A percentile compares a stretch with the other conserved stretches of the same genome.
phyloP scores from a whole-genome alignment of 1,284 basidiomycete genomes.

The Rhodotorula sp. region DNA sequence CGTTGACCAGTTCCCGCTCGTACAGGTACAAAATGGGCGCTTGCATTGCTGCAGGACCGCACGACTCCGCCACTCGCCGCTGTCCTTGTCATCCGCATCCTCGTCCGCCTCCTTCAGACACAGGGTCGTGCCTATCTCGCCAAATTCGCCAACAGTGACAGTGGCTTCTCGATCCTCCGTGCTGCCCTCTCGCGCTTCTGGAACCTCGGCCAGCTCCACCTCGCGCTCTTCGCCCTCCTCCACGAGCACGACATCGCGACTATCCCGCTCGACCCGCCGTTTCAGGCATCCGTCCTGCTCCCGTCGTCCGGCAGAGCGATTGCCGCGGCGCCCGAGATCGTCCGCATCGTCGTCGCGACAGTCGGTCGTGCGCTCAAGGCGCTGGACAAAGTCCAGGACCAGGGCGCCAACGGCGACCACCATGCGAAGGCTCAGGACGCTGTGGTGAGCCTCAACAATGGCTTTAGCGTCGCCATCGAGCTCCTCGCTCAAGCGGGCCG shows the following conservation, averaged over 20 bases:
- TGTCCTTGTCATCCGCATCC: constrained; percentile 24
- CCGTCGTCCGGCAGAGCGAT: neutral
- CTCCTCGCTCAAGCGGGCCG: constrained; percentile 16
- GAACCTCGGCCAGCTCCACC: constrained; percentile 15
- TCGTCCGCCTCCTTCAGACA: constrained; percentile 29
- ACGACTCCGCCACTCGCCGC: constrained; percentile 20
- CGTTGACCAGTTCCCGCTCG: neutral
- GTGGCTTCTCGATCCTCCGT: constrained; percentile 24
- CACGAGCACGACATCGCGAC: constrained; percentile 23
- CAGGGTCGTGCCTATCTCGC: constrained; percentile 17
- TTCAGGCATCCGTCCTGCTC: constrained; percentile 2
- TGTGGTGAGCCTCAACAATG: neutral
- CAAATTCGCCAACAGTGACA: constrained; percentile 24
- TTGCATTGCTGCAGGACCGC: constrained; percentile 25
- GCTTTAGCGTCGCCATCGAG: constrained; percentile 14
- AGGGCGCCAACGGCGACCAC: neutral
- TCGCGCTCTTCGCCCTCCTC: constrained; percentile 28
- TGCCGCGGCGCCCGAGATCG: constrained; percentile 6
- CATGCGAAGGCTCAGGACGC: neutral
- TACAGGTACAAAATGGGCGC: constrained; percentile 23
- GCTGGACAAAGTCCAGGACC: constrained; percentile 1
- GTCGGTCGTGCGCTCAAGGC: constrained; percentile 11
- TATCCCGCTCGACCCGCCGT: constrained; percentile 7
- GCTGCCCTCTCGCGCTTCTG: constrained; percentile 21
- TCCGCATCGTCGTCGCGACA: constrained; percentile 14